A percentile compares a stretch with the other conserved stretches of the same genome.
Conservation (phyloP, 164 flowering plant species). For the Kingdonia uniflora region DNA sequence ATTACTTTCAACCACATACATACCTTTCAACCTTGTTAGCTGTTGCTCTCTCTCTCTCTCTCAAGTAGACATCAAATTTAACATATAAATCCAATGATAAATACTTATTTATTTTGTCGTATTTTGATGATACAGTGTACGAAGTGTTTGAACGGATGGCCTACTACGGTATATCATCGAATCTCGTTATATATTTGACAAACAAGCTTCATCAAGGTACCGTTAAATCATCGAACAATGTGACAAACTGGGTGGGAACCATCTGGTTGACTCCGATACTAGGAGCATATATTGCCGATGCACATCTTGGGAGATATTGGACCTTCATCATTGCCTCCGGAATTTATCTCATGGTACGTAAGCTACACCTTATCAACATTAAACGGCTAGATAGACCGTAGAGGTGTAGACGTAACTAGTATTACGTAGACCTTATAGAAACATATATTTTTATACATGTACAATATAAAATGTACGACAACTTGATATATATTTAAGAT, state of each 20-base stretch:
- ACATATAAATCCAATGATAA: not conserved
- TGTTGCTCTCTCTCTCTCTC: too few species aligned
- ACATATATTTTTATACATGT: too few species aligned
- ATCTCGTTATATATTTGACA: conserved; percentile 48
- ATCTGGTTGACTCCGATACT: conserved; percentile 62
- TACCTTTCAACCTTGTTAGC: too few species aligned
- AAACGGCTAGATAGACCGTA: too few species aligned
- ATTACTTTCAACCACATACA: too few species aligned
- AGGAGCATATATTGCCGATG: conserved; percentile 76
- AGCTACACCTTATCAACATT: not conserved
- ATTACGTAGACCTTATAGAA: too few species aligned
- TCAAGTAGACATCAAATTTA: too few species aligned
- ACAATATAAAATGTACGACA: too few species aligned
- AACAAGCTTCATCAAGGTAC: conserved; percentile 52
- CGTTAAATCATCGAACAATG: conserved; percentile 50
- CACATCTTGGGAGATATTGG: conserved; percentile 67
- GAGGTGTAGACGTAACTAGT: too few species aligned
- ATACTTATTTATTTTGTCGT: not conserved
- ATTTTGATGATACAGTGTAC: conserved; percentile 27
- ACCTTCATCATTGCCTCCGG: conserved; percentile 48
- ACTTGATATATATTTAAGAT: too few species aligned
- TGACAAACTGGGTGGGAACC: conserved; percentile 74
- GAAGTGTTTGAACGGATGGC: conserved; percentile 77
- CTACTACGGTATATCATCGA: conserved; percentile 58
- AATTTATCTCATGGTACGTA: conserved; percentile 43